These are phyloP conservation scores for Geotrichum klebahnii DNA, from an alignment of 1,139 yeast species.

Conservation along the genomic window DNA sequence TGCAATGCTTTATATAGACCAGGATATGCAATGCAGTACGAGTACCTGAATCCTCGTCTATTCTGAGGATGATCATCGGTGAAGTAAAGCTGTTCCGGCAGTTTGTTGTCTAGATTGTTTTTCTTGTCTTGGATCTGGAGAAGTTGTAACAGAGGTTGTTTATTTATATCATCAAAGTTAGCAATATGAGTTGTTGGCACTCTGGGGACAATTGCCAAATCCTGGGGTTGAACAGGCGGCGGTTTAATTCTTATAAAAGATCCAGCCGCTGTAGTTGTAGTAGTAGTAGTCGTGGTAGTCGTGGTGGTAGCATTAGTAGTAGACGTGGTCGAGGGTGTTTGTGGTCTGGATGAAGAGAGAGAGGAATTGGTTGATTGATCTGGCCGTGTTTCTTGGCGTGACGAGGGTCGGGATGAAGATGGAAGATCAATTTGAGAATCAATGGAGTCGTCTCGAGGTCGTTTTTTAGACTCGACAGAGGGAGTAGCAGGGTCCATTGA, in stretches of 20 bases:
- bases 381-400: conserved; percentile 17
- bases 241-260: conserved; percentile 24
- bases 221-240: conserved; percentile 30
- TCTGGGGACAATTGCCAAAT: conserved; percentile 25
- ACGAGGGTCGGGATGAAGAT: too few species aligned
- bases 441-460: conserved; percentile 7
- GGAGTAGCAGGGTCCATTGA: not conserved
- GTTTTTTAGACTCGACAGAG: not conserved
- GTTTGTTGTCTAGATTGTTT: not conserved
- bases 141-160: not conserved
- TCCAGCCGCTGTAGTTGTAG: not conserved
- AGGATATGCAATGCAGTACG: conserved; percentile 73
- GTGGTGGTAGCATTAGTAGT: conserved; percentile 15
- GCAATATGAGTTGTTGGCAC: conserved; percentile 24
- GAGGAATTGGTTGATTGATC: conserved; percentile 7
- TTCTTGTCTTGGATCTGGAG: not conserved
- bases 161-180: conserved; percentile 11
- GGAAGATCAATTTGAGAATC: too few species aligned
- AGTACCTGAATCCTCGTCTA: conserved; percentile 75
- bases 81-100: conserved; percentile 36
- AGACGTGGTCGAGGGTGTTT: too few species aligned
- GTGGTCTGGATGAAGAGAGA: too few species aligned
- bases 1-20: conserved; percentile 50
- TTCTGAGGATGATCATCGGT: conserved; percentile 78
- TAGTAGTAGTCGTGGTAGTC: conserved; percentile 14